Conservation (phyloP, 306 rosid species). For the Heteromeles arbutifolia region DNA sequence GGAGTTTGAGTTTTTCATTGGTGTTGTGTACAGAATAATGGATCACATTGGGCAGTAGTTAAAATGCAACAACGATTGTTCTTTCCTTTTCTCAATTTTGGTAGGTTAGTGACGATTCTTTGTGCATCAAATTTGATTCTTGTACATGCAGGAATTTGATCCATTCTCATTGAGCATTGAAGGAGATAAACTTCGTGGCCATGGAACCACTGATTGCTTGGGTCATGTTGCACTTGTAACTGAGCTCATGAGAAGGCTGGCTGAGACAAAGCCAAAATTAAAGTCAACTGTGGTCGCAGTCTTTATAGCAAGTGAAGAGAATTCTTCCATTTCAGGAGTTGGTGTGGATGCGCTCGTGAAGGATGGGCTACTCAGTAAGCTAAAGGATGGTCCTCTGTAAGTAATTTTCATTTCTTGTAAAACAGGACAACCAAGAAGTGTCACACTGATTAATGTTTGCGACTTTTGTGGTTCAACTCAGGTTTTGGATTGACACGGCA, state of each 20-base stretch:
- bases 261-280: slow-evolving; percentile 58
- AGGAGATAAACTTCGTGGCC: slow-evolving; percentile 86
- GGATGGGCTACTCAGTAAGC: slow-evolving; percentile 62
- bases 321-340: slow-evolving; percentile 71
- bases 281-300: slow-evolving; percentile 82
- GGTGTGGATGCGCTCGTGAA: slow-evolving; percentile 86
- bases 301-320: slow-evolving; percentile 89
- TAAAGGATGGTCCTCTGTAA: slow-evolving; percentile 83
- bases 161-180: slow-evolving; percentile 82
- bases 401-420: slow-evolving; percentile 19
- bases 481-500: slow-evolving; percentile 90
- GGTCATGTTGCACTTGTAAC: slow-evolving; percentile 90
- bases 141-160: slow-evolving; percentile 60
- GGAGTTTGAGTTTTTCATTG: neutral
- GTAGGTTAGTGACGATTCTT: neutral
- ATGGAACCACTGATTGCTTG: slow-evolving; percentile 95
- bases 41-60: neutral
- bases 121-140: neutral
- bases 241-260: slow-evolving; percentile 79
- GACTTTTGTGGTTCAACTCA: slow-evolving; percentile 20
- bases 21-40: neutral
- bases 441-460: slow-evolving; percentile 1
- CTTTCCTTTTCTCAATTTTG: neutral
- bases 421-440: neutral
- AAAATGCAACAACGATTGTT: no score